A percentile compares a stretch with the other conserved stretches of the same genome.
Conservation (phyloP, 2,329 filamentous ascomycete species). For the Zasmidium cellare region DNA sequence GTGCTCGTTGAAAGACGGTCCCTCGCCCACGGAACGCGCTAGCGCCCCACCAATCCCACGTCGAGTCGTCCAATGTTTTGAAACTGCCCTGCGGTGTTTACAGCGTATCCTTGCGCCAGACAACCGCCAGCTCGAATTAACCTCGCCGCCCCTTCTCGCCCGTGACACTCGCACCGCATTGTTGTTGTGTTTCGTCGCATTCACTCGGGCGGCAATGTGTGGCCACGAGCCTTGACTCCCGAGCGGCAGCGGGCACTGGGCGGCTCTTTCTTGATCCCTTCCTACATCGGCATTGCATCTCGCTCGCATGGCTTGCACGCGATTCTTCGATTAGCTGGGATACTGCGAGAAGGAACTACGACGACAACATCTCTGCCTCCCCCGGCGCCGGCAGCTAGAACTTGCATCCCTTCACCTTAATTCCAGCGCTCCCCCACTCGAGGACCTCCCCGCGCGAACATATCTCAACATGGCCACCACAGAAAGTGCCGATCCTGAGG, state of each 20-base stretch:
- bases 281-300: neutral
- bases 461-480: constrained; percentile 23
- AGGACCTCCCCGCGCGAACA: neutral
- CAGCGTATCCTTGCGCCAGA: constrained; percentile 1
- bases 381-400: neutral
- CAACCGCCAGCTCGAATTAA: neutral
- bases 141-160: neutral
- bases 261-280: neutral
- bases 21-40: neutral
- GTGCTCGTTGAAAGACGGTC: neutral
- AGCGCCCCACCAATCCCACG: neutral
- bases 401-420: neutral
- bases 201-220: neutral
- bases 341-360: neutral
- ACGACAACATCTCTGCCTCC: neutral
- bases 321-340: neutral
- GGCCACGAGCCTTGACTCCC: neutral
- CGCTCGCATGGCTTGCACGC: neutral
- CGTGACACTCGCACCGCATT: neutral
- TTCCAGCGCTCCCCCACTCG: neutral
- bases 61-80: no score
- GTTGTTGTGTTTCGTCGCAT: neutral
- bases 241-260: neutral
- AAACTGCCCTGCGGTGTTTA: neutral
- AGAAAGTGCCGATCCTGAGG: constrained; percentile 72